Conservation (phyloP, 192 early-diverging fungal genomes). For the Entomortierella lignicola region DNA sequence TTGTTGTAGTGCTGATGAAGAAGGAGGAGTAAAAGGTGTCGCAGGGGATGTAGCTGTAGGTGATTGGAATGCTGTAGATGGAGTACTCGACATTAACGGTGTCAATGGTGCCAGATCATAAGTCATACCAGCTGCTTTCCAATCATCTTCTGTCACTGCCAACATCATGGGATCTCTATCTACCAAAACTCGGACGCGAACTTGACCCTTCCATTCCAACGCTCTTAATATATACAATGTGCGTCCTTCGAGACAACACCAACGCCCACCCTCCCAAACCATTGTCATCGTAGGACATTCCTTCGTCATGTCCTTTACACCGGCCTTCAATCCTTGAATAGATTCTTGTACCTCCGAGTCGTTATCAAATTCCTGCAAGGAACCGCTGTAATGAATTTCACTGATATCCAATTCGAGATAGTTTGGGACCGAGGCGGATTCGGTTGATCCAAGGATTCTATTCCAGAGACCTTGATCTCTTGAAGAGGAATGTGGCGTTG, state of each 20-base stretch:
- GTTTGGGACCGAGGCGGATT: conserved; percentile 14
- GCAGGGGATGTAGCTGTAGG: not conserved
- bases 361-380: conserved; percentile 19
- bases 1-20: not conserved
- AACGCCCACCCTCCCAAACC: conserved; percentile 48
- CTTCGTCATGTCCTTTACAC: conserved; percentile 40
- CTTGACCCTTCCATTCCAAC: conserved; percentile 39
- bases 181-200: conserved; percentile 42
- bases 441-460: conserved; percentile 14
- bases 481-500: conserved; percentile 9
- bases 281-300: conserved; percentile 52
- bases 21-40: not conserved
- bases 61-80: too few species aligned
- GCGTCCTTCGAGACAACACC: conserved; percentile 52
- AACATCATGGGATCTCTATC: conserved; percentile 40
- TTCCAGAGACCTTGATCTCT: not conserved
- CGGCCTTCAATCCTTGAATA: conserved; percentile 19
- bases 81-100: not conserved
- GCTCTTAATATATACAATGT: conserved; percentile 46
- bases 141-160: conserved; percentile 49
- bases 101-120: not conserved
- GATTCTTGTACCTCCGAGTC: conserved; percentile 31
- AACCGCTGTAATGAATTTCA: conserved; percentile 48
- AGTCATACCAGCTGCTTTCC: conserved; percentile 41
- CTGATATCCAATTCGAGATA: conserved; percentile 28